Conservation (phyloP, 257 asterid species). For the Thymus quinquecostatus region DNA sequence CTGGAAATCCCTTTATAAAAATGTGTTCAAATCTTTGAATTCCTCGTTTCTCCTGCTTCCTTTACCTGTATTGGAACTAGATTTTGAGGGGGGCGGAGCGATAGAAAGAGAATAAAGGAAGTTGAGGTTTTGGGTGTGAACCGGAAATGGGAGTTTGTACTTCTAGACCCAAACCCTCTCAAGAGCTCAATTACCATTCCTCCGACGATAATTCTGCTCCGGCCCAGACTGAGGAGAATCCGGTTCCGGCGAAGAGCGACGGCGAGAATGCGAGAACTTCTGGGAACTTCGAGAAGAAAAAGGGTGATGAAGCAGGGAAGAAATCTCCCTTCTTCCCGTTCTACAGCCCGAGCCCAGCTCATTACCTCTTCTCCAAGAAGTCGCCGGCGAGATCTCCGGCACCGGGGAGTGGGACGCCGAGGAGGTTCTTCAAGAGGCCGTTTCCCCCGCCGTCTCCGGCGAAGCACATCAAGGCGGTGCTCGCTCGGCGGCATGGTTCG, state of each 20-base stretch:
- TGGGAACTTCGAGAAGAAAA: conserved; percentile 28
- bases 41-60: not conserved
- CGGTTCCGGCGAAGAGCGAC: conserved; percentile 25
- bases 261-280: conserved; percentile 31
- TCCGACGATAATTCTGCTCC: conserved; percentile 19
- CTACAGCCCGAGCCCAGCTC: conserved; percentile 96
- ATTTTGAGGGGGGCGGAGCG: conserved; percentile 22
- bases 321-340: conserved; percentile 89
- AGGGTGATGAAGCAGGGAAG: conserved; percentile 44
- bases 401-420: conserved; percentile 57
- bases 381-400: conserved; percentile 85
- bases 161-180: conserved; percentile 73
- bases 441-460: conserved; percentile 98
- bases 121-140: conserved; percentile 3
- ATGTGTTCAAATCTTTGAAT: conserved; percentile 40
- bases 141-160: conserved; percentile 72
- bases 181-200: conserved; percentile 36
- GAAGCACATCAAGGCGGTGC: conserved; percentile 82
- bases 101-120: not conserved
- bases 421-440: conserved; percentile 75
- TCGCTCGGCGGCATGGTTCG: conserved; percentile 85
- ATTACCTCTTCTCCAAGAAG: conserved; percentile 73
- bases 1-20: conserved; percentile 24
- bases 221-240: conserved; percentile 26
- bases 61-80: conserved; percentile 4